Conservation (phyloP, 768 basidiomycete genomes). For the Obba rivulosa region DNA sequence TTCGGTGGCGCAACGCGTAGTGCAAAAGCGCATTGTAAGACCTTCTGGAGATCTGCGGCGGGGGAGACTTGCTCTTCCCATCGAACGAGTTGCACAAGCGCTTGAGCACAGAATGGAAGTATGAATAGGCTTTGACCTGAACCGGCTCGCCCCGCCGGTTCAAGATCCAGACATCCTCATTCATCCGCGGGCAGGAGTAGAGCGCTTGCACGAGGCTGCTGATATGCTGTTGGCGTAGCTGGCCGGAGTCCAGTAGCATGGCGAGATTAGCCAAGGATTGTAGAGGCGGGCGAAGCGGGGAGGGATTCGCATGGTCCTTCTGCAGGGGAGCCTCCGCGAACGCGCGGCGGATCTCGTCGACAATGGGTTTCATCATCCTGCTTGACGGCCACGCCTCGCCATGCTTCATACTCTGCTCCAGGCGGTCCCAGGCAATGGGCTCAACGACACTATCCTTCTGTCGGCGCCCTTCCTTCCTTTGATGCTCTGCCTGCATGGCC, state of each 20-base stretch:
- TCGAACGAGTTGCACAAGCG: constrained; percentile 16
- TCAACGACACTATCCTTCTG: not conserved
- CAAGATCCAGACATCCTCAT: constrained; percentile 18
- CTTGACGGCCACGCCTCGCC: not conserved
- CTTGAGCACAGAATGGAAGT: constrained; percentile 27
- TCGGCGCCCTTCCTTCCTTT: too few relatives aligned
- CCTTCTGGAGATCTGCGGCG: constrained; percentile 32
- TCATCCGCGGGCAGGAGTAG: constrained; percentile 32
- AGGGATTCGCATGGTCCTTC: constrained; percentile 8
- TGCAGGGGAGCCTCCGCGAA: constrained; percentile 26
- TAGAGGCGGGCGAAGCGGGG: constrained; percentile 30
- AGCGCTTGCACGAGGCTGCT: constrained; percentile 42
- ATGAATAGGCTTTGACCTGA: constrained; percentile 21
- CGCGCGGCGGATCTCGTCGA: constrained; percentile 30
- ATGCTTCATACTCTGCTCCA: not conserved
- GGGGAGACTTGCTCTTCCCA: not conserved
- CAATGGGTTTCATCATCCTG: constrained; percentile 12
- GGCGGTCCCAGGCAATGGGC: not conserved
- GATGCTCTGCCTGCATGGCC: not conserved
- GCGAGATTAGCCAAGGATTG: constrained; percentile 63
- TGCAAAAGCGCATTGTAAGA: constrained; percentile 61
- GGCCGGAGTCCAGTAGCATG: constrained; percentile 42
- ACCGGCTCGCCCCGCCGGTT: constrained; percentile 6
- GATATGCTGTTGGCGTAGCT: constrained; percentile 41
- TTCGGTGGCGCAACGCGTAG: constrained; percentile 59